Conservation (phyloP, 495 filamentous ascomycete genomes). For the Aspergillus hancockii region DNA sequence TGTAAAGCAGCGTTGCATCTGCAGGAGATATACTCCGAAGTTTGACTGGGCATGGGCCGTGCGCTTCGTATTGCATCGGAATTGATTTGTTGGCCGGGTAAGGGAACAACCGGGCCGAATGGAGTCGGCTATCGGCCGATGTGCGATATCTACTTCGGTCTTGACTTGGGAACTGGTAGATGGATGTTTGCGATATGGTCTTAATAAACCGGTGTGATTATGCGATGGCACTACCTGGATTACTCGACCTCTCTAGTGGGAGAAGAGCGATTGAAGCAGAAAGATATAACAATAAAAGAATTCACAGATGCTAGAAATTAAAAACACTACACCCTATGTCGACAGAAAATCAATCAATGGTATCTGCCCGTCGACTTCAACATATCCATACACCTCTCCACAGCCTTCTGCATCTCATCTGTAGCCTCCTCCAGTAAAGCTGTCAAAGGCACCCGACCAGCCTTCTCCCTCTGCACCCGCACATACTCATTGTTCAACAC, state of each 20-base stretch:
- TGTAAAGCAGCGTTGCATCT: no score
- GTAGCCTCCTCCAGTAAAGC: conserved; percentile 72
- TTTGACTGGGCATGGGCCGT: no score
- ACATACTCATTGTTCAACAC: conserved; percentile 74
- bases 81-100: no score
- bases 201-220: background rate
- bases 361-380: conserved; percentile 65
- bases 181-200: background rate
- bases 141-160: background rate
- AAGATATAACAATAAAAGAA: no score
- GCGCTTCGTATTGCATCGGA: no score
- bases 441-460: conserved; percentile 65
- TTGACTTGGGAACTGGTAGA: background rate
- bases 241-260: background rate
- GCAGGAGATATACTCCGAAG: no score
- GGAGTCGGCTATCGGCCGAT: conserved; percentile 9
- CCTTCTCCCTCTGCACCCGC: conserved; percentile 64
- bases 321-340: background rate
- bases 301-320: background rate
- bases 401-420: conserved; percentile 69
- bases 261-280: no score
- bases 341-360: conserved; percentile 14
- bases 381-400: conserved; percentile 74
- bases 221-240: no score
- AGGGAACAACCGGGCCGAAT: background rate